Evolutionary conservation across 2,329 filamentous ascomycete genomes (phyloP), one percentile per base, ranked within the genome.

Genomic region (Epichloe uncinata): DNA sequence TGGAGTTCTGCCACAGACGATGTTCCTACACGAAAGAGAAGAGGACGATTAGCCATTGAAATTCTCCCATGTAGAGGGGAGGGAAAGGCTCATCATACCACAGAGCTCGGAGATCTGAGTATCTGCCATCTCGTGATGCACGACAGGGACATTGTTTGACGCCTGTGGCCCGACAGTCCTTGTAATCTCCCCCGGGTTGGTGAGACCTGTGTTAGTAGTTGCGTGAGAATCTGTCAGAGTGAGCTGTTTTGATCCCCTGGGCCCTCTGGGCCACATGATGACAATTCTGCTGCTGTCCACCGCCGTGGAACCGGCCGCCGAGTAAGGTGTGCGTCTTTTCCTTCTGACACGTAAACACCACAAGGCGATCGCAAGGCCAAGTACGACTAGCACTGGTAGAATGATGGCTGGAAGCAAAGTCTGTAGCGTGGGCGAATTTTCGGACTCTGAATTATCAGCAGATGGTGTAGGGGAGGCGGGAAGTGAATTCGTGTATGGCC

Each of bases 291-390:
- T 67, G 26, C 68, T 67, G 42, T 76, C 73, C 38, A 75, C 71
- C 0, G 70, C 72, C 4, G 66, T 65, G 3, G 63, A 63, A 2
- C 69, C 67, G 52, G 66, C 62, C 42, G 63, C 61, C 40, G 61
- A 62, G 35, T 65, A 51, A 15, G 30, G 37, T 5, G 30, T n/a
- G 33, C 56, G 61, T 49, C 61, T 63, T 48, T 62, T 63, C 2
- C 73, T 71, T 7, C 75, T 71, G 63, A 73, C 78, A 18, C 83
- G 66, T 18, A 79, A 66, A 41, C 77, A 67, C 5, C 68, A 66
- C 13, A 82, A 69, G 22, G 74, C 64, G 5, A 75, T 53, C 16
- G 72, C 70, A 15, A 47, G 26, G 12, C 50, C 49, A 30, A 43
- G 11, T 2, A 51, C n/a, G 11, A 49, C 43, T 11, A 51, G 20